Evolutionary conservation across 208 protist species (phyloP).

Genomic region (Wallacemonas collosoma): DNA sequence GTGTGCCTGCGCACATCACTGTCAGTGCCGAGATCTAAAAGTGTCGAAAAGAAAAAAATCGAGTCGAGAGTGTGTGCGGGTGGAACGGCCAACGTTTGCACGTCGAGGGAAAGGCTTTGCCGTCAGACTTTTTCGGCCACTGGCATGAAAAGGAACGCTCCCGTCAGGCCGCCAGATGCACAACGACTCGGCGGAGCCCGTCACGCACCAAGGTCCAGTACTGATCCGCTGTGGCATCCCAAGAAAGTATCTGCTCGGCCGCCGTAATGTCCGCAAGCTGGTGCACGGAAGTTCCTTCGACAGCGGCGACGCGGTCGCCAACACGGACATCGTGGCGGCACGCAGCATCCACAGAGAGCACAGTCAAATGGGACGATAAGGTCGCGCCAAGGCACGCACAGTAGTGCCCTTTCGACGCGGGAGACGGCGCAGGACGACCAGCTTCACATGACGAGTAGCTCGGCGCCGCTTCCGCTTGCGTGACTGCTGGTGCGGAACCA

Average conservation of each 20-base stretch:
- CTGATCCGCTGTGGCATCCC: not conserved
- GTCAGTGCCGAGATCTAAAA: not conserved
- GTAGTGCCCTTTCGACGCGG: not conserved
- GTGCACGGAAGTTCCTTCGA: not conserved
- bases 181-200: slow-evolving; percentile 1
- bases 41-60: not conserved
- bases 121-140: too few species aligned
- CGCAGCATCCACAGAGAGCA: not conserved
- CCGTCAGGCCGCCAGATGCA: not conserved
- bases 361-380: not conserved
- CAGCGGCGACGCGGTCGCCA: slow-evolving; percentile 9
- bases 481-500: not conserved
- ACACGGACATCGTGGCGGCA: slow-evolving; percentile 3
- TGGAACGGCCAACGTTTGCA: not conserved
- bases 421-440: not conserved
- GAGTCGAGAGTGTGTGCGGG: not conserved
- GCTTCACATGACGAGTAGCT: too few species aligned
- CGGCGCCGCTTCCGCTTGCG: too few species aligned
- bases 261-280: not conserved
- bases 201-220: slow-evolving; percentile 10
- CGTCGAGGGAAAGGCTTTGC: too few species aligned
- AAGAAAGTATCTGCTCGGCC: not conserved
- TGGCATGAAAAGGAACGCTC: too few species aligned
- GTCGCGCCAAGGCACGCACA: slow-evolving; percentile 1
- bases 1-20: too few species aligned